phyloP scores from a whole-genome alignment of 768 basidiomycete species.

The Kwoniella botswanensis region DNA sequence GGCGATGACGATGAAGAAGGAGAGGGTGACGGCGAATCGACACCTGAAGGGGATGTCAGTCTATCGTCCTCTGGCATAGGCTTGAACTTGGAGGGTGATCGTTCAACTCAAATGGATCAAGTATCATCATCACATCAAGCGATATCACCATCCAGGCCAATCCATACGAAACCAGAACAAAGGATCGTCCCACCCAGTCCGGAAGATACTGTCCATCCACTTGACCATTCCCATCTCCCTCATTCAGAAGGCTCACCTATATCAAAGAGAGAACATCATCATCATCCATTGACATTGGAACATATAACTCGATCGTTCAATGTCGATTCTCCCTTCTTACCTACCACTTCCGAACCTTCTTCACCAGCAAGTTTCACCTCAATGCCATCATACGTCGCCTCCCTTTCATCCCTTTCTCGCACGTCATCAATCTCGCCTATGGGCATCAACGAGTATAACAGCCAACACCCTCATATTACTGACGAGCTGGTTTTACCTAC shows the following conservation, averaged over 20 bases:
- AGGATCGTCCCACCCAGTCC: conserved; percentile 35
- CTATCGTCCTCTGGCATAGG: not conserved
- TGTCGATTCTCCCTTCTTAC: conserved; percentile 13
- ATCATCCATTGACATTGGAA: conserved; percentile 9
- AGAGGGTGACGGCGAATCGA: not conserved
- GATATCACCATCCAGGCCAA: conserved; percentile 5
- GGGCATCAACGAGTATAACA: not conserved
- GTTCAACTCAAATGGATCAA: not conserved
- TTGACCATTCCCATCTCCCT: conserved; percentile 8
- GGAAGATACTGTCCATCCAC: conserved; percentile 30
- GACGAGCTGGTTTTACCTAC: conserved; percentile 46
- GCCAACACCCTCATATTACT: not conserved
- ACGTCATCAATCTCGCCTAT: conserved; percentile 23
- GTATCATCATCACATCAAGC: not conserved
- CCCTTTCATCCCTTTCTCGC: conserved; percentile 34
- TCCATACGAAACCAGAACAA: conserved; percentile 8
- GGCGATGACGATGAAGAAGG: conserved; percentile 5
- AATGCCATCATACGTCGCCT: conserved; percentile 37
- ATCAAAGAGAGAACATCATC: not conserved
- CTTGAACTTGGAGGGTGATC: not conserved
- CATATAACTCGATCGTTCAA: conserved; percentile 1
- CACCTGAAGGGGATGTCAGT: not conserved
- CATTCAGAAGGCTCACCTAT: not conserved
- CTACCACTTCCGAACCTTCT: conserved; percentile 31
- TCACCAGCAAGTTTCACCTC: conserved; percentile 40